A percentile compares a stretch with the other conserved stretches of the same genome.
Evolutionary conservation across 148 eudicot species (phyloP).

Genomic region (Rhododendron ovatum): DNA sequence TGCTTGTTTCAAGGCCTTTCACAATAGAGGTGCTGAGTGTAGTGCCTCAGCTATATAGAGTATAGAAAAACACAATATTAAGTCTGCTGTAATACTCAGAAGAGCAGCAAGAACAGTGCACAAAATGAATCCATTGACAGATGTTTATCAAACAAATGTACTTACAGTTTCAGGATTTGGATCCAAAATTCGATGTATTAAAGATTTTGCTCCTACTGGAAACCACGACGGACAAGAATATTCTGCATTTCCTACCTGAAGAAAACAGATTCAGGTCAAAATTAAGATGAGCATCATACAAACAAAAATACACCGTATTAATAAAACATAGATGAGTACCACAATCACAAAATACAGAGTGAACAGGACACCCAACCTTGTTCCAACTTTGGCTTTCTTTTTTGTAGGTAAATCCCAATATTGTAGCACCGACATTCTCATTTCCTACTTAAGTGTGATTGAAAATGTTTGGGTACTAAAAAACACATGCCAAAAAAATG

Average conservation of each 20-base stretch:
- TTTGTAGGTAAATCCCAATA: background rate
- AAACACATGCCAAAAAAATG: background rate
- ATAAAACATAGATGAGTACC: background rate
- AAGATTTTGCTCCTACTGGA: slow-evolving; percentile 79
- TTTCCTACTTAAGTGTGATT: background rate
- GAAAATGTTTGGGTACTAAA: background rate
- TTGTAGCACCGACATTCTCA: background rate
- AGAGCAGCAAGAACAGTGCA: background rate
- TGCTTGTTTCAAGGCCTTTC: background rate
- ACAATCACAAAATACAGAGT: background rate
- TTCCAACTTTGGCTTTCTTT: background rate
- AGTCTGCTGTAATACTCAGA: background rate
- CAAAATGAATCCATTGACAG: background rate
- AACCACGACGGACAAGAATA: slow-evolving; percentile 92
- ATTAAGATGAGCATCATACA: background rate
- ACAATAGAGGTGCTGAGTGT: background rate
- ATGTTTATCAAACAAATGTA: background rate
- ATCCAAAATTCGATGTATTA: slow-evolving; percentile 76
- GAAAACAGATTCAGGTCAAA: slow-evolving; percentile 6
- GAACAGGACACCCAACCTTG: background rate
- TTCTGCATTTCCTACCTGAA: slow-evolving; percentile 83
- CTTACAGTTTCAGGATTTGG: slow-evolving; percentile 90
- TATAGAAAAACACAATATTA: background rate
- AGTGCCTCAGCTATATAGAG: background rate
- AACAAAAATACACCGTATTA: background rate